These are phyloP conservation scores for Exserohilum turcica DNA, from an alignment of 2,329 filamentous ascomycete species.

Conservation along the genomic window DNA sequence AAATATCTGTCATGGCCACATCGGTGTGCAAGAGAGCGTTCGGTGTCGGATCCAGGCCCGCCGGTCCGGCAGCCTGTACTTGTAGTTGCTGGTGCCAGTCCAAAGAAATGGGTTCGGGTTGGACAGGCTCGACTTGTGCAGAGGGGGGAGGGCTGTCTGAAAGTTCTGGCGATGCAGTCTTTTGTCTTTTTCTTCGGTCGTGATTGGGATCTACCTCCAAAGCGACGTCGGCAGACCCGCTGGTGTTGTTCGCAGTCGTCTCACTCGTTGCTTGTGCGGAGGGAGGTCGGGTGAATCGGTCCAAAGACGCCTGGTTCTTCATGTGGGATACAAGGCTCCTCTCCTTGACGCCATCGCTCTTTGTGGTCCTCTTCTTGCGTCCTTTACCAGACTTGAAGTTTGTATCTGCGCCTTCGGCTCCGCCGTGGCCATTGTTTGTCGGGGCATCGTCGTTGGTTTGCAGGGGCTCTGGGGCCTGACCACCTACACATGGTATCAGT, in stretches of 20 bases:
- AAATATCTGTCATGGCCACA: slow-evolving; percentile 3
- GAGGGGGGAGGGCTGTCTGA: background rate
- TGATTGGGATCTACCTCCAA: slow-evolving; percentile 39
- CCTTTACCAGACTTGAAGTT: slow-evolving; percentile 18
- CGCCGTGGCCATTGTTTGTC: slow-evolving; percentile 23
- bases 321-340: slow-evolving; percentile 11
- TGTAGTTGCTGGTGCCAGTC: slow-evolving; percentile 41
- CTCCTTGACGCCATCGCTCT: slow-evolving; percentile 21
- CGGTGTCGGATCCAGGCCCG: background rate
- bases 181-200: slow-evolving; percentile 46
- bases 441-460: slow-evolving; percentile 7
- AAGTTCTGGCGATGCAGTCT: slow-evolving; percentile 40
- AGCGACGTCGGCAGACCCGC: slow-evolving; percentile 11
- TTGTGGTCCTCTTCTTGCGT: slow-evolving; percentile 35
- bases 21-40: background rate
- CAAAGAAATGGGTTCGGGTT: slow-evolving; percentile 2
- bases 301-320: slow-evolving; percentile 36
- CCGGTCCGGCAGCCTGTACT: slow-evolving; percentile 22
- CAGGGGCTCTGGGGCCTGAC: slow-evolving; percentile 13
- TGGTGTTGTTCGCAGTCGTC: background rate
- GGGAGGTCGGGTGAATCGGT: slow-evolving; percentile 30
- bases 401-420: slow-evolving; percentile 23
- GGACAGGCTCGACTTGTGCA: background rate
- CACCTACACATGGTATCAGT: slow-evolving; percentile 21
- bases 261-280: slow-evolving; percentile 1